phyloP scores from a whole-genome alignment of 495 filamentous ascomycete genomes.

The Aspergillus wentii region DNA sequence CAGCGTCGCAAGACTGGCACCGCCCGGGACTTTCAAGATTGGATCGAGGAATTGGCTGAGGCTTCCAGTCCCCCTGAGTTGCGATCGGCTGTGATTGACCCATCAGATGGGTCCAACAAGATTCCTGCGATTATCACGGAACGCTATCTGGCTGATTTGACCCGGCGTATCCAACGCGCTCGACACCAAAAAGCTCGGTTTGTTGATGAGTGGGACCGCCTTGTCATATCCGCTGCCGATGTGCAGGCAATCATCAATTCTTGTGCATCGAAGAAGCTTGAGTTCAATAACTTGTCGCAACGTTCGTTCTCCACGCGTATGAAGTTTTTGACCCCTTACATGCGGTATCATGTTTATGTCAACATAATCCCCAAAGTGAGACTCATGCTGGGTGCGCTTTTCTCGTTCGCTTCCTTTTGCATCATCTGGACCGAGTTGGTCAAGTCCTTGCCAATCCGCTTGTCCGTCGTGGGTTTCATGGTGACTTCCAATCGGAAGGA shows the following conservation, averaged over 20 bases:
- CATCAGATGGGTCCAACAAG: conserved; percentile 26
- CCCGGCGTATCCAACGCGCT: conserved; percentile 71
- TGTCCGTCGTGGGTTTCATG: conserved; percentile 80
- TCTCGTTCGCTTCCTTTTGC: conserved; percentile 69
- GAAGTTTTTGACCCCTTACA: conserved; percentile 72
- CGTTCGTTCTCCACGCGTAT: conserved; percentile 47
- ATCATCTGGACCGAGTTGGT: conserved; percentile 91
- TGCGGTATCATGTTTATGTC: conserved; percentile 72
- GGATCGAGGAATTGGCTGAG: conserved; percentile 90
- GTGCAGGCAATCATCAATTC: conserved; percentile 84
- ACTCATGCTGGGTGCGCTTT: conserved; percentile 55
- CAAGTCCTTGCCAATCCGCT: conserved; percentile 65
- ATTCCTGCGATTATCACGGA: conserved; percentile 84
- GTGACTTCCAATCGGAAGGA: conserved; percentile 72
- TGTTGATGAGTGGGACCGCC: conserved; percentile 75
- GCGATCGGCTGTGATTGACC: conserved; percentile 41
- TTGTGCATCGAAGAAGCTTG: conserved; percentile 69
- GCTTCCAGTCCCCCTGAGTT: conserved; percentile 63
- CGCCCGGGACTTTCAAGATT: conserved; percentile 78
- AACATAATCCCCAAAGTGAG: conserved; percentile 62
- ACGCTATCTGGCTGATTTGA: conserved; percentile 85
- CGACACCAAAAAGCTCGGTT: conserved; percentile 80
- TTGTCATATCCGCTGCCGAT: conserved; percentile 66
- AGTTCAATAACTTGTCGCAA: conserved; percentile 59
- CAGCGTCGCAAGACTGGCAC: conserved; percentile 76